Percentiles rank a stretch among this genome's conserved stretches.
These are phyloP conservation scores for Alternaria sp. DNA, from an alignment of 2,329 filamentous ascomycete species.

Conservation along the genomic window DNA sequence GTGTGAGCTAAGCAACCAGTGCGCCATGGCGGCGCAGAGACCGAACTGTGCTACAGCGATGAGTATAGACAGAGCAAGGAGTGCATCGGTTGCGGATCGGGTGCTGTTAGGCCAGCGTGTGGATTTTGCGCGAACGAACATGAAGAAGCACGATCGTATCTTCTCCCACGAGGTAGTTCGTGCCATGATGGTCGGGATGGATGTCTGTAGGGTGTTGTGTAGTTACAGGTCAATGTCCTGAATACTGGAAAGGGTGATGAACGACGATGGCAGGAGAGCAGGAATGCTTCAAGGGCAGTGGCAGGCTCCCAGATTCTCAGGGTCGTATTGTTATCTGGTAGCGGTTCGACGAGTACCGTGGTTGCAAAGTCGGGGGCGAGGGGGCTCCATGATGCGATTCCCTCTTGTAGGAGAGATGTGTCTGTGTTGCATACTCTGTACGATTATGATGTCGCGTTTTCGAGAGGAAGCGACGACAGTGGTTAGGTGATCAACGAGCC, in stretches of 20 bases:
- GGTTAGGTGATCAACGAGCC: not conserved
- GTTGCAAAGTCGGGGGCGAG: not conserved
- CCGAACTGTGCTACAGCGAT: slow-evolving; percentile 5
- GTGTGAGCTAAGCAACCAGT: not conserved
- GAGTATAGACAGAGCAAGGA: not conserved
- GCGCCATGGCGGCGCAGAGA: slow-evolving; percentile 4
- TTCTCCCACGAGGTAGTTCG: not conserved
- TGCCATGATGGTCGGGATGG: slow-evolving; percentile 7
- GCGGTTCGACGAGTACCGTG: slow-evolving; percentile 8
- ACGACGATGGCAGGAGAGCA: not conserved
- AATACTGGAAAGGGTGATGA: not conserved
- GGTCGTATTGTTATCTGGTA: not conserved
- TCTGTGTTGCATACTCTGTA: not conserved
- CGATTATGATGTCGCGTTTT: not conserved
- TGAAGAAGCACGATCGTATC: not conserved
- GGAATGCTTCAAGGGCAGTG: not conserved
- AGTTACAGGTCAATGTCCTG: not conserved
- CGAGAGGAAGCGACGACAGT: not conserved
- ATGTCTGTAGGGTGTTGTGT: not conserved
- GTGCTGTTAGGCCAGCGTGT: slow-evolving; percentile 11
- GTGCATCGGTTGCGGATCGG: not conserved
- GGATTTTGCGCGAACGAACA: slow-evolving; percentile 4
- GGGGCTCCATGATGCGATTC: not conserved
- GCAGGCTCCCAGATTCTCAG: not conserved
- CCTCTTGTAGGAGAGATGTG: not conserved